Evolutionary conservation across 768 basidiomycete genomes (phyloP), one percentile per base, ranked within the genome.

Genomic region (Brasilioporus rufonigricans): DNA sequence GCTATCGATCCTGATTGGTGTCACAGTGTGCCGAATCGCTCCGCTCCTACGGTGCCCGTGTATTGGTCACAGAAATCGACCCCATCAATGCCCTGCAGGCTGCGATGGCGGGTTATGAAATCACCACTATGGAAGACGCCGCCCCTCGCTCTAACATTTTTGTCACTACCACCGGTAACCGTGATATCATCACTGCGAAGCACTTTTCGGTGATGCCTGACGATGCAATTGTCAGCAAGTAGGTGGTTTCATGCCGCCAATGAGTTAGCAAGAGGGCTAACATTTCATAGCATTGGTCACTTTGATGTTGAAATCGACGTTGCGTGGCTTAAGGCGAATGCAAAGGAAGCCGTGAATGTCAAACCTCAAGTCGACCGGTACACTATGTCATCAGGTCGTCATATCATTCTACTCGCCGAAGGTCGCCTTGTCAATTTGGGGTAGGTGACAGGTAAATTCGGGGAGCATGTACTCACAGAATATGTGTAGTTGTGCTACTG

Each of bases 31-130:
- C 96, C 52, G 94, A 98, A 75, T 93, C 97, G 21, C 86, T 99
- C 65, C 84, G 86, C 48, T 91, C 93, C n/a, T 99, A 98, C 73
- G 97, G 97, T 71, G 86, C 94, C 60, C 95, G 97, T 67, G 96
- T 98, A 40, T 65, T 99, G 65, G 72, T 99, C 69, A 98, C 97
- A 60, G 97, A 99, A 74, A 97, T 99, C 71, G 97, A 99, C 76
- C 97, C 97, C 60, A 99, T 99, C 87, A 99, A 99, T 73, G 97
- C 96, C 47, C 89, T 99, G 56, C 97, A 99, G 74, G 97, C 97
- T 63, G 96, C 95, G 52, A 99, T 99, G 97, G 94, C 93, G 67
- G 97, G 97, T 53, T 99, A 94, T 73, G 96, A 99, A 74, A 96
- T 99, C 56, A 89, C 88, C 55, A 98, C 95, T 52, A 98, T 99